Evolutionary conservation across 257 asterid species (phyloP).

Genomic region (Solanum gandarillasii): DNA sequence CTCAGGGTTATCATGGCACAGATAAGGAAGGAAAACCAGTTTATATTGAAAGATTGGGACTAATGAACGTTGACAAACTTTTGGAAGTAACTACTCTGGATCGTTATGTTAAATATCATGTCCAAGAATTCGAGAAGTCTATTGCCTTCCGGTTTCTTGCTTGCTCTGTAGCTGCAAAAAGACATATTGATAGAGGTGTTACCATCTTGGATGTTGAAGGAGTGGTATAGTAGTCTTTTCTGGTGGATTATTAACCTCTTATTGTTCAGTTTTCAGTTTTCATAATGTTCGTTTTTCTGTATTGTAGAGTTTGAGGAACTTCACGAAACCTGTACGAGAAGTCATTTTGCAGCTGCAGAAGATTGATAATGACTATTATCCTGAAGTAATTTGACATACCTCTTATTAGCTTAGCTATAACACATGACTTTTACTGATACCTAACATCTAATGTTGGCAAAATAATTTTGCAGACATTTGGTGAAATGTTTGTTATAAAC

Average conservation of each 20-base stretch:
- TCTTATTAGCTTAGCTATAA: background rate
- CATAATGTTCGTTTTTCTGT: background rate
- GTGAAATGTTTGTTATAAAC: slow-evolving; percentile 41
- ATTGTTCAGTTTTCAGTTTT: background rate
- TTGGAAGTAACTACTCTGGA: slow-evolving; percentile 38
- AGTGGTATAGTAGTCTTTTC: slow-evolving; percentile 24
- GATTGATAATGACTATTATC: slow-evolving; percentile 32
- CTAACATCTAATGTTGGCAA: background rate
- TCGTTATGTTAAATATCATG: slow-evolving; percentile 35
- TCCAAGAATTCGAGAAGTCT: slow-evolving; percentile 45
- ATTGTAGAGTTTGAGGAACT: slow-evolving; percentile 31
- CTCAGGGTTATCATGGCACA: slow-evolving; percentile 54
- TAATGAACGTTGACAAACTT: slow-evolving; percentile 27
- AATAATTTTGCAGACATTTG: slow-evolving; percentile 30
- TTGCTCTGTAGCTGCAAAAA: slow-evolving; percentile 42
- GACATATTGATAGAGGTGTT: slow-evolving; percentile 21
- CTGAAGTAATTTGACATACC: slow-evolving; percentile 29
- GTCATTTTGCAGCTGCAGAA: slow-evolving; percentile 39
- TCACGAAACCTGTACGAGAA: slow-evolving; percentile 39
- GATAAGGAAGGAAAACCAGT: slow-evolving; percentile 46
- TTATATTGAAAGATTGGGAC: slow-evolving; percentile 51
- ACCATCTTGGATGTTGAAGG: slow-evolving; percentile 61
- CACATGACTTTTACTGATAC: background rate
- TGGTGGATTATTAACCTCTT: background rate
- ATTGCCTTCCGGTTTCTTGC: slow-evolving; percentile 36